A percentile compares a stretch with the other conserved stretches of the same genome.
Conservation (phyloP, 352 stramenopile species). For the Phytophthora uliginosa region DNA sequence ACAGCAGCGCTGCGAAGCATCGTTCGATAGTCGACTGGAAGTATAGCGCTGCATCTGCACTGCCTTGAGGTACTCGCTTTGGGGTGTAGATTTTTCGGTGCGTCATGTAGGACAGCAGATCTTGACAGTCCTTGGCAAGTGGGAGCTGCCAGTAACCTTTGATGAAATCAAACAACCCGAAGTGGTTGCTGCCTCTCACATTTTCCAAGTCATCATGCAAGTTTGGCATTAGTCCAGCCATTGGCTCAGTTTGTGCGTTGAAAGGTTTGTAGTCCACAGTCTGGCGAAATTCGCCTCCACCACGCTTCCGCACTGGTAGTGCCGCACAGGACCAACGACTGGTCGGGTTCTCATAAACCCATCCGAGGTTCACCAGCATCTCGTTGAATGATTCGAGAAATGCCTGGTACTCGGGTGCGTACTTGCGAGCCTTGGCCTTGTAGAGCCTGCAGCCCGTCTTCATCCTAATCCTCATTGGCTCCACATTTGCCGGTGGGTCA, state of each 20-base stretch:
- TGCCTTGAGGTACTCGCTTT: slow-evolving; percentile 35
- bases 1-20: slow-evolving; percentile 12
- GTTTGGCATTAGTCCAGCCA: slow-evolving; percentile 15
- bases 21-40: slow-evolving; percentile 28
- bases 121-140: slow-evolving; percentile 30
- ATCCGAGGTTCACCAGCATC: slow-evolving; percentile 13
- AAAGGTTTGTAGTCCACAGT: slow-evolving; percentile 23
- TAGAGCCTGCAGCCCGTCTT: slow-evolving; percentile 4
- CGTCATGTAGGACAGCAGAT: slow-evolving; percentile 41
- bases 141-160: slow-evolving; percentile 34
- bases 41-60: slow-evolving; percentile 19
- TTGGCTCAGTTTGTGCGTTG: slow-evolving; percentile 6
- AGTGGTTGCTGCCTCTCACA: slow-evolving; percentile 9
- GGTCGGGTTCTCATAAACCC: slow-evolving; percentile 19
- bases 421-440: slow-evolving; percentile 13
- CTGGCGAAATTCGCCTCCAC: slow-evolving; percentile 4
- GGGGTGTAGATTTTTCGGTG: slow-evolving; percentile 33
- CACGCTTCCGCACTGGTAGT: slow-evolving; percentile 10
- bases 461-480: slow-evolving; percentile 13
- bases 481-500: slow-evolving; percentile 22
- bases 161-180: neutral
- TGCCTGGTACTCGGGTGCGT: slow-evolving; percentile 14
- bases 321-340: slow-evolving; percentile 18
- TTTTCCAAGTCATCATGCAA: slow-evolving; percentile 14
- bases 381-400: slow-evolving; percentile 29